phyloP scores from a whole-genome alignment of 441 rosid genomes.

The Melastoma candidum region DNA sequence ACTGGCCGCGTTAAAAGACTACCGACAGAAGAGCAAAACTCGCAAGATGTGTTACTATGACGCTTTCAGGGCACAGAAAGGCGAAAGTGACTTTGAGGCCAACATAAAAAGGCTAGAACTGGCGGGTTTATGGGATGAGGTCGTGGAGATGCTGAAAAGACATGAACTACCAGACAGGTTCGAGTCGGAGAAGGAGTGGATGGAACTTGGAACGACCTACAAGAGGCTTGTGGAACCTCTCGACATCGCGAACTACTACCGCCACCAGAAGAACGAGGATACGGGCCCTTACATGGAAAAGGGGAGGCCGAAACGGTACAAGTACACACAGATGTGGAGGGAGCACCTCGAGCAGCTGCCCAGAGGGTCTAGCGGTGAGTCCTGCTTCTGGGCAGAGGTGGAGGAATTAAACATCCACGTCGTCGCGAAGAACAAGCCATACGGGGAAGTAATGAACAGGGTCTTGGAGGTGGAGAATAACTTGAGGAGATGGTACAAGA shows the following conservation, averaged over 20 bases:
- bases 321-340: slow-evolving; percentile 46
- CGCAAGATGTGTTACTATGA: slow-evolving; percentile 49
- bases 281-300: slow-evolving; percentile 52
- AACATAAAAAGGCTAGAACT: slow-evolving; percentile 65
- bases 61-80: slow-evolving; percentile 39
- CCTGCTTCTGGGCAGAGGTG: slow-evolving; percentile 64
- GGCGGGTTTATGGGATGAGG: slow-evolving; percentile 59
- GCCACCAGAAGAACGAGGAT: slow-evolving; percentile 62
- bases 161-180: slow-evolving; percentile 56
- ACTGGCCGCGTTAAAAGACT: slow-evolving; percentile 25
- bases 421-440: slow-evolving; percentile 6
- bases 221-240: slow-evolving; percentile 59
- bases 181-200: slow-evolving; percentile 35
- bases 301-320: slow-evolving; percentile 74
- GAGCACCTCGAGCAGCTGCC: slow-evolving; percentile 31
- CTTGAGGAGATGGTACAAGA: slow-evolving; percentile 26
- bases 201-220: slow-evolving; percentile 38
- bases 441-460: slow-evolving; percentile 11
- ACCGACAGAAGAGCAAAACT: slow-evolving; percentile 28
- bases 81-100: slow-evolving; percentile 47
- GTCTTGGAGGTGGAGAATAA: slow-evolving; percentile 19
- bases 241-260: slow-evolving; percentile 70
- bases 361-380: slow-evolving; percentile 16
- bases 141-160: slow-evolving; percentile 50
- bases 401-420: slow-evolving; percentile 43